These are phyloP conservation scores for Hypericum androsaemum DNA, from an alignment of 345 rosid genomes.

Conservation along the genomic window DNA sequence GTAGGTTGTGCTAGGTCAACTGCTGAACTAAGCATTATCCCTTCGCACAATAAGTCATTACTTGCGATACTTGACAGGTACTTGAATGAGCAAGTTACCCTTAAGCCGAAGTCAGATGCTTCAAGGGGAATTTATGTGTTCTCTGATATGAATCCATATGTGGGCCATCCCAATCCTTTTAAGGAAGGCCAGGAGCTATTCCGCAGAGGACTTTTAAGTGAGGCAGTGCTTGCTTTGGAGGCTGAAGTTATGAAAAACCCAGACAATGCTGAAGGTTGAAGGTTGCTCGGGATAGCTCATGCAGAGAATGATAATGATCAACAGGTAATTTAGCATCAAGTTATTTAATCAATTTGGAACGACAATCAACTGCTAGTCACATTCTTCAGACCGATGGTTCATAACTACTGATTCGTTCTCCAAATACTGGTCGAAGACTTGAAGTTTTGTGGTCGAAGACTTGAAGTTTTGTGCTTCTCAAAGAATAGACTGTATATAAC, in stretches of 20 bases:
- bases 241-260: slow-evolving; percentile 98
- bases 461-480: too few species aligned
- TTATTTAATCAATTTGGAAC: too few species aligned
- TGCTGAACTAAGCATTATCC: neutral
- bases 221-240: slow-evolving; percentile 97
- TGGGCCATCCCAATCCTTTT: slow-evolving; percentile 91
- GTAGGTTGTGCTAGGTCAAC: neutral
- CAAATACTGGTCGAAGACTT: too few species aligned
- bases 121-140: slow-evolving; percentile 90
- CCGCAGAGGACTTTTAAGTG: slow-evolving; percentile 96
- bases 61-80: slow-evolving; percentile 31
- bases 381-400: too few species aligned
- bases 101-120: slow-evolving; percentile 46
- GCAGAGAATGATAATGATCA: slow-evolving; percentile 99
- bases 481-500: too few species aligned
- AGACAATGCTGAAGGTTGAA: slow-evolving; percentile 98
- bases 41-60: neutral
- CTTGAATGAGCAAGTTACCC: slow-evolving; percentile 58
- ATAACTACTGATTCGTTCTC: too few species aligned
- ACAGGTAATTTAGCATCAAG: slow-evolving; percentile 65
- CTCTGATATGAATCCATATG: slow-evolving; percentile 98
- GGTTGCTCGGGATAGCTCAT: slow-evolving; percentile 94
- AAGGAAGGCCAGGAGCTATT: slow-evolving; percentile 95
- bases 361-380: too few species aligned
- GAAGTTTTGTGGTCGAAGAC: too few species aligned